Evolutionary conservation across 225 moss, liverwort and hornwort genomes (phyloP).

Genomic region (Bryoerythrophyllum caledonicum): DNA sequence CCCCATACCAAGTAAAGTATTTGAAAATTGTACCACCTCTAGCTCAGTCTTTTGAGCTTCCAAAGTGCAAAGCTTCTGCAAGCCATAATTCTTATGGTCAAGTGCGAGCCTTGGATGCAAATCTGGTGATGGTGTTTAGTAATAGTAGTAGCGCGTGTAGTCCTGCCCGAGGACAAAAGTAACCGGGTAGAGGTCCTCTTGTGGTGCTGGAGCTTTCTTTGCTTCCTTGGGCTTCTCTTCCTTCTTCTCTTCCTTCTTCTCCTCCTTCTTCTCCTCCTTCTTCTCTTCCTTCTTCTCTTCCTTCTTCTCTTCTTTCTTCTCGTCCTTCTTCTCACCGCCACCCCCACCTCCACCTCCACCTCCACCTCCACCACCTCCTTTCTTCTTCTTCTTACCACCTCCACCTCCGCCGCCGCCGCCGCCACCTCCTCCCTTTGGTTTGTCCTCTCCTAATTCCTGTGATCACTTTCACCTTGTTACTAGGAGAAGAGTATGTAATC

Average conservation of each 20-base stretch:
- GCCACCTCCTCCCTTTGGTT: conserved; percentile 32
- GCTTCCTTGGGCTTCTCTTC: conserved; percentile 33
- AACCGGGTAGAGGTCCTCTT: conserved; percentile 52
- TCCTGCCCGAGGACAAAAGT: conserved; percentile 62
- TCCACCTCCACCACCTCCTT: conserved; percentile 25
- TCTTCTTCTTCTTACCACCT: conserved; percentile 50
- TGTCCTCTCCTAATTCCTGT: conserved; percentile 49
- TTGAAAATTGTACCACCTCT: conserved; percentile 2
- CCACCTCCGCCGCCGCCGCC: conserved; percentile 22
- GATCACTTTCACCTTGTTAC: neutral
- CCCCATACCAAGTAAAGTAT: neutral
- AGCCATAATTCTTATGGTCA: neutral
- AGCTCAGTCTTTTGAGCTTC: neutral
- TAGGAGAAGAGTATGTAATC: neutral
- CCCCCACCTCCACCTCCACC: neutral
- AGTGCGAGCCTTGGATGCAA: neutral
- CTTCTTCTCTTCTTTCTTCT: conserved; percentile 17
- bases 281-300: conserved; percentile 13
- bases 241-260: conserved; percentile 18
- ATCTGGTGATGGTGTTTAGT: conserved; percentile 17
- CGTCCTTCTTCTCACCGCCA: conserved; percentile 28
- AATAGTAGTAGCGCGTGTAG: conserved; percentile 64
- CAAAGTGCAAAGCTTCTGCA: conserved; percentile 1
- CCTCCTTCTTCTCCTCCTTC: conserved; percentile 1
- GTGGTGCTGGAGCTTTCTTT: conserved; percentile 29